phyloP scores from a whole-genome alignment of 306 rosid genomes.

The Cicer cuneatum region DNA sequence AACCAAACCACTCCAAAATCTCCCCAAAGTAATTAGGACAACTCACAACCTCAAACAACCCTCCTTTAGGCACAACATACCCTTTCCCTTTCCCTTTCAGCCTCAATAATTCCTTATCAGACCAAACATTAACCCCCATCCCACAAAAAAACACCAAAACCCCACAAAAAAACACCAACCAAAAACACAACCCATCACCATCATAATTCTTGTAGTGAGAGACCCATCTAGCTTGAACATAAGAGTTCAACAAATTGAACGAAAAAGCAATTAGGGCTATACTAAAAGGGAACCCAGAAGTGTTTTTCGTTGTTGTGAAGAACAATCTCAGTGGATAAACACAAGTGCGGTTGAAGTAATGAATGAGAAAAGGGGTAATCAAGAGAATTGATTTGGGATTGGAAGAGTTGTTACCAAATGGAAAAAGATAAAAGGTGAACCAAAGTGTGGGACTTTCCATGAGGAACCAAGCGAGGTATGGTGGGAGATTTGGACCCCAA shows the following conservation, averaged over 20 bases:
- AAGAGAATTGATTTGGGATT: constrained; percentile 65
- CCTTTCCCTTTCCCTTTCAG: constrained; percentile 70
- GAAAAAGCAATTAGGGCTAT: constrained; percentile 61
- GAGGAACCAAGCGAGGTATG: constrained; percentile 81
- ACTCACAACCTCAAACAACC: constrained; percentile 72
- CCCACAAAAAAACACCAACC: constrained; percentile 57
- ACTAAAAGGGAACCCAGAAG: constrained; percentile 57
- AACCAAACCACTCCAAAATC: constrained; percentile 84
- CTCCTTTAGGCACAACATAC: constrained; percentile 71
- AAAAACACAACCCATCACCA: constrained; percentile 53
- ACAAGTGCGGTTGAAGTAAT: constrained; percentile 74
- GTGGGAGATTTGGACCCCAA: constrained; percentile 79
- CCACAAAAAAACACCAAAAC: constrained; percentile 57
- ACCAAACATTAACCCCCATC: constrained; percentile 65
- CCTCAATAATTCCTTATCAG: constrained; percentile 66
- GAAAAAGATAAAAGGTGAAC: constrained; percentile 76
- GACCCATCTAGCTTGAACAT: constrained; percentile 69
- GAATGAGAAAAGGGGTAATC: constrained; percentile 63
- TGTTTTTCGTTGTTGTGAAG: neutral
- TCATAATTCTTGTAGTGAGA: constrained; percentile 61
- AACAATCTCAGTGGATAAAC: constrained; percentile 68
- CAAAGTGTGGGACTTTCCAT: constrained; percentile 89
- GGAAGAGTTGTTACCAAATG: constrained; percentile 58
- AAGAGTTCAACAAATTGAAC: constrained; percentile 67
- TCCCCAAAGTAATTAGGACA: constrained; percentile 87